Evolutionary conservation across 495 filamentous ascomycete species (phyloP).

Genomic region (Xylaria scruposa): DNA sequence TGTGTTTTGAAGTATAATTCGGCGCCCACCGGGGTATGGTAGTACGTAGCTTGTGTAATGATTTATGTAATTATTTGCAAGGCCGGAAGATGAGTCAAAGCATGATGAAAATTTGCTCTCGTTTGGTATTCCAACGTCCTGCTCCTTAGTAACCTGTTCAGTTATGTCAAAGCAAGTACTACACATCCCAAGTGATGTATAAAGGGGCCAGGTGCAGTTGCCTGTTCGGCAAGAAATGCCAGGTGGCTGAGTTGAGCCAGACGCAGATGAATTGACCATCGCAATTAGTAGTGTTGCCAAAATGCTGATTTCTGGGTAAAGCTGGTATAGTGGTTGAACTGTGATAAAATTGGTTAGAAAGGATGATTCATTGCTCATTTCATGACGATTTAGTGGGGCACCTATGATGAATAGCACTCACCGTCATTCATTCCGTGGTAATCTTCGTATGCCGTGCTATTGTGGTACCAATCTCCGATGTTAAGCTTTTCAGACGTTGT

Average conservation of each 20-base stretch:
- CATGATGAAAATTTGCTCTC: not conserved
- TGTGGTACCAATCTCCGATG: not conserved
- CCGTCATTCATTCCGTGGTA: not conserved
- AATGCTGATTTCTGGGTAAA: not conserved
- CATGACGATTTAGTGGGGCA: not conserved
- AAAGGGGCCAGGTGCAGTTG: slow-evolving; percentile 17
- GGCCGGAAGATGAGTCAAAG: too few species aligned
- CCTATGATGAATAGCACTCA: not conserved
- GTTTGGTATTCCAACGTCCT: not conserved
- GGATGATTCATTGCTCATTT: not conserved
- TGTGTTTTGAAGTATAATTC: not conserved
- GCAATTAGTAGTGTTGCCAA: not conserved
- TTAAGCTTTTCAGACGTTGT: not conserved
- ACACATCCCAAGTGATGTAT: slow-evolving; percentile 6
- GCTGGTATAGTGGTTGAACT: not conserved
- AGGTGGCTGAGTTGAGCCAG: not conserved
- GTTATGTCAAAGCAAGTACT: slow-evolving; percentile 13
- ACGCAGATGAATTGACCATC: not conserved
- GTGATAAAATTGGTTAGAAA: not conserved
- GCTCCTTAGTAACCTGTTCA: not conserved
- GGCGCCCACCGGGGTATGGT: not conserved
- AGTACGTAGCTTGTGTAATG: not conserved
- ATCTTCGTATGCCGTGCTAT: not conserved
- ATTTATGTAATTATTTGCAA: too few species aligned
- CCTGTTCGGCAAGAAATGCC: slow-evolving; percentile 10